These are phyloP conservation scores for Phycomyces blakesleeanus DNA, from an alignment of 192 early-diverging fungal species.

Conservation along the genomic window DNA sequence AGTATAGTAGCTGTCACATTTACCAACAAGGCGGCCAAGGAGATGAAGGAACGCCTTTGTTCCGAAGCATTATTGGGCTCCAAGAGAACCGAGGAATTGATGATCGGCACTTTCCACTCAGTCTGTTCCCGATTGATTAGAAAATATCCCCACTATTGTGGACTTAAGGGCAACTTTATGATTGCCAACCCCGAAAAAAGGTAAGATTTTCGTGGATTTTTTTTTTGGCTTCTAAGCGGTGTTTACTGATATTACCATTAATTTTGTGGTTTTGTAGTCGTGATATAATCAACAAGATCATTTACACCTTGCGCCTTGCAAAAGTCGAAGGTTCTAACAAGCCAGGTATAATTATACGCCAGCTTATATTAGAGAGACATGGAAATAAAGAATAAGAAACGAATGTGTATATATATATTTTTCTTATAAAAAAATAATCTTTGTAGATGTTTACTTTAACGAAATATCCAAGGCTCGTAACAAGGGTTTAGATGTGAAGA, in stretches of 20 bases:
- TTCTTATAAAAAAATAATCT: not conserved
- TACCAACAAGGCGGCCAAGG: conserved; percentile 36
- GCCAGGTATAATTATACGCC: conserved; percentile 3
- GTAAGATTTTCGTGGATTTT: conserved; percentile 4
- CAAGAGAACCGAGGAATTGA: not conserved
- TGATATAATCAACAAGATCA: too few relatives aligned
- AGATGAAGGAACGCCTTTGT: conserved; percentile 24
- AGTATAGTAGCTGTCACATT: conserved; percentile 29
- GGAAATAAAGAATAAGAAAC: not conserved
- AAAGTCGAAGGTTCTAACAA: not conserved
- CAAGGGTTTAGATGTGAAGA: not conserved
- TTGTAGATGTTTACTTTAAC: not conserved
- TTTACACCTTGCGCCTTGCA: not conserved
- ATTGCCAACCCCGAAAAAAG: conserved; percentile 20
- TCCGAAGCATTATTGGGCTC: not conserved
- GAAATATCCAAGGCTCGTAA: conserved; percentile 9
- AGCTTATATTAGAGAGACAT: too few relatives aligned
- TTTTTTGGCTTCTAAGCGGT: not conserved
- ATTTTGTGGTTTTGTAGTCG: not conserved
- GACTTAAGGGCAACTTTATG: conserved; percentile 21
- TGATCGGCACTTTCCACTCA: conserved; percentile 34
- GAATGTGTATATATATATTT: too few relatives aligned
- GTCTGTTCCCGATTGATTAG: conserved; percentile 15
- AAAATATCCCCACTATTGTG: not conserved
- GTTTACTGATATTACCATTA: not conserved